Base-by-base conservation (phyloP, 306 rosid species). In the Aeschynomene evenia region DNA sequence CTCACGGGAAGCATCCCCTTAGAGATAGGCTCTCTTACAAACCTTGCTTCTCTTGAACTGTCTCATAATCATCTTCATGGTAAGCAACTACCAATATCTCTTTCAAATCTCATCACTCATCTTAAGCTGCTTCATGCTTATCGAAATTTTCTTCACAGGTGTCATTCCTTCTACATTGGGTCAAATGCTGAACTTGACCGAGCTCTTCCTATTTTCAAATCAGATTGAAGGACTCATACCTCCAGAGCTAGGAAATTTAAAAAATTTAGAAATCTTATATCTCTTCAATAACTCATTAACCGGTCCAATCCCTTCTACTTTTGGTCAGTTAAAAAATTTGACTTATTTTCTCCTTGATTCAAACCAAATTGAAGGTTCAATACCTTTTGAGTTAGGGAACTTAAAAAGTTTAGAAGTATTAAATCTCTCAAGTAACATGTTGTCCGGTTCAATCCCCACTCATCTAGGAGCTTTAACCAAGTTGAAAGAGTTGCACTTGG, bases 251-350 rank as follows among this genome's bases (percentile, higher is more conserved):
- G 21, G 33, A 0, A 31, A 52, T n/a, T 34, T 22, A 2, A 37
- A 13, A 14, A 0, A 2, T 0, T 6, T 66, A 4, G 0, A 1
- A 1, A 1, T 1, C 9, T 28, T 65, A 0, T 0, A 1, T 0
- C 45, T 66, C 20, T 28, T 29, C 1, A 6, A 5, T 13, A 67
- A 67, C 6, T 20, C 1, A 4, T 2, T 67, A 0, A 50, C 1
- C 0, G 28, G 58, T 1, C 0, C 2, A 13, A 21, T 55, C 6
- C 39, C 39, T 24, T 24, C 19, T 14, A 5, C 11, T 6, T 28
- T 52, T 6, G 33, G 40, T 5, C 11, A 26, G 11, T 55, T 55
- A 2, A 2, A 52, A 14, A 3, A 12, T 19, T 2, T 21, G 7
- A 52, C 1, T 4, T 10, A 10, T 21, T 3, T 52, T 9, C 1